These are phyloP conservation scores for Tetrahymena borealis DNA, from an alignment of 73 alveolate genomes.

Conservation along the genomic window DNA sequence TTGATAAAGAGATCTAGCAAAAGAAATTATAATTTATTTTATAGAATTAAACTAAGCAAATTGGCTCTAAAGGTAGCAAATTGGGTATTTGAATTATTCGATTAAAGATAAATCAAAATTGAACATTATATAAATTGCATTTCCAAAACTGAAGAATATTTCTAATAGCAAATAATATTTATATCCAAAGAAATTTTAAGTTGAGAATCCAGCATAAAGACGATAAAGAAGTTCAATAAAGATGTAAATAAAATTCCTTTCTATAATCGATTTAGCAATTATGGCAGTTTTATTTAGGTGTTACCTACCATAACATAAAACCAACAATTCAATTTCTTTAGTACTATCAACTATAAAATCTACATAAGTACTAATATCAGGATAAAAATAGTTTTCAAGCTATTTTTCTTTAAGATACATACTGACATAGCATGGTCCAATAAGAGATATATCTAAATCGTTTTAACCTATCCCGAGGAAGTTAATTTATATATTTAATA, in stretches of 20 bases:
- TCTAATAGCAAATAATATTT: background rate
- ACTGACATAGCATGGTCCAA: background rate
- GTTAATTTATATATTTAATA: background rate
- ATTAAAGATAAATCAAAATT: background rate
- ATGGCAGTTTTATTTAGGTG: background rate
- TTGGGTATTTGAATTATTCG: background rate
- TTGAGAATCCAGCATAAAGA: background rate
- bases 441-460: background rate
- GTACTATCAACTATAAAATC: background rate
- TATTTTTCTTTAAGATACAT: background rate
- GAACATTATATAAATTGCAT: background rate
- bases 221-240: background rate
- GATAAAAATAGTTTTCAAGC: background rate
- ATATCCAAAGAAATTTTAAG: background rate
- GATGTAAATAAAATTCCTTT: background rate
- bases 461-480: background rate
- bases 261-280: background rate
- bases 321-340: background rate
- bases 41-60: background rate
- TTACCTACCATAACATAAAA: background rate
- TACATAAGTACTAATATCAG: background rate
- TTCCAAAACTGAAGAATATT: background rate
- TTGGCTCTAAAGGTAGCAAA: background rate
- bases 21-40: background rate
- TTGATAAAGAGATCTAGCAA: background rate